phyloP scores from a whole-genome alignment of 257 asterid species.

The Ocimum tenuiflorum region DNA sequence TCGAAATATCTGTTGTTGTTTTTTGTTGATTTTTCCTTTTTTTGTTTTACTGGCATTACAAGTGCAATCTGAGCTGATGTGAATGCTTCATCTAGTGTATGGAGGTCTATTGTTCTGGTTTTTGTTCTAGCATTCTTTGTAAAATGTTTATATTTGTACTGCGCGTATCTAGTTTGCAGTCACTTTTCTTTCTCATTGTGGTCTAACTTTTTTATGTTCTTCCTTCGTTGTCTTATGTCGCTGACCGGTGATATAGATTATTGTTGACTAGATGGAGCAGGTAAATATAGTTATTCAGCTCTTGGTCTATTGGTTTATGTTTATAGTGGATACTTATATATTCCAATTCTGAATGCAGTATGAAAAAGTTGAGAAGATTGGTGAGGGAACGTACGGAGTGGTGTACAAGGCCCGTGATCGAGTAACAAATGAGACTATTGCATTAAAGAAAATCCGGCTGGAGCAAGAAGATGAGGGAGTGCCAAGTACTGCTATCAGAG shows the following conservation, averaged over 20 bases:
- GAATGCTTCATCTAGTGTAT: too few species aligned
- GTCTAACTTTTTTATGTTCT: conserved; percentile 1
- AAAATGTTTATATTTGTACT: neutral
- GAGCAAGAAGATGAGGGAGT: conserved; percentile 99
- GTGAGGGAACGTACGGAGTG: conserved; percentile 97
- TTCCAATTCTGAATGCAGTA: conserved; percentile 38
- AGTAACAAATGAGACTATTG: conserved; percentile 78
- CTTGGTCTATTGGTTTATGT: neutral
- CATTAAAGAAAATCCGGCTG: conserved; percentile 90
- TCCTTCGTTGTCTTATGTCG: neutral
- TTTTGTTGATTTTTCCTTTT: neutral
- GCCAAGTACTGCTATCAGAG: conserved; percentile 96
- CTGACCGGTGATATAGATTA: conserved; percentile 23
- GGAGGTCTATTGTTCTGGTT: too few species aligned
- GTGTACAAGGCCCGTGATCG: conserved; percentile 96
- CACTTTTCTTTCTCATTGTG: neutral
- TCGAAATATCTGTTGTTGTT: neutral
- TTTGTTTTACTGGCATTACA: neutral
- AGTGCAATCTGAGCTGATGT: neutral
- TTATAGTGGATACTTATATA: conserved; percentile 5
- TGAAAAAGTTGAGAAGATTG: conserved; percentile 95
- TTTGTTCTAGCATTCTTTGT: too few species aligned
- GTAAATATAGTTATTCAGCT: conserved; percentile 27
- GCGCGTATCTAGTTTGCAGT: neutral
- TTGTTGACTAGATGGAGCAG: conserved; percentile 58